These are phyloP conservation scores for Casuarina cunninghamiana DNA, from an alignment of 306 rosid genomes.

Conservation along the genomic window DNA sequence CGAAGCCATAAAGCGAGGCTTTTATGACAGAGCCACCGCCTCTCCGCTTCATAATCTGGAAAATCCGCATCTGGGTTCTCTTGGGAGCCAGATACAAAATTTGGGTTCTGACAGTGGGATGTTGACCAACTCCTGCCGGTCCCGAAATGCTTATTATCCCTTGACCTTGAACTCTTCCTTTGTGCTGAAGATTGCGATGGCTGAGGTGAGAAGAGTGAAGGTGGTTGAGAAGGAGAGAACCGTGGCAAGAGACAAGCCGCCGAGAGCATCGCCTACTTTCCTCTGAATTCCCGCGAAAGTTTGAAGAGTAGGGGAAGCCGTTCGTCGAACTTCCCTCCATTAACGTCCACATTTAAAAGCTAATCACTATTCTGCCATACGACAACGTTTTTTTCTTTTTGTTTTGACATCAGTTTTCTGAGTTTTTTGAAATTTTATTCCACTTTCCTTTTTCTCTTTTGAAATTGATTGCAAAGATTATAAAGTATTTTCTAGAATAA, in stretches of 20 bases:
- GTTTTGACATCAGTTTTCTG: too few species aligned
- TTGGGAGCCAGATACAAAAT: neutral
- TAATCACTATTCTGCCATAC: neutral
- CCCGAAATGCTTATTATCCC: neutral
- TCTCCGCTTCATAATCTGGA: slow-evolving; percentile 11
- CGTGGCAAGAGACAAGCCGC: slow-evolving; percentile 31
- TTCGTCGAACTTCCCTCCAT: neutral
- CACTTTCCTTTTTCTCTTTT: too few species aligned
- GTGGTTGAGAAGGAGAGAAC: slow-evolving; percentile 25
- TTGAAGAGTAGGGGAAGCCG: neutral
- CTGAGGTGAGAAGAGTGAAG: slow-evolving; percentile 20
- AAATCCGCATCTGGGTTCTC: slow-evolving; percentile 31
- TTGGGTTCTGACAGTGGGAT: neutral
- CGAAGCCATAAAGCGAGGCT: slow-evolving; percentile 68
- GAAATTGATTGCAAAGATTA: too few species aligned
- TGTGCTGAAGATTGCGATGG: slow-evolving; percentile 11
- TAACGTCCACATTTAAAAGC: neutral
- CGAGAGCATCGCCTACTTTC: slow-evolving; percentile 39
- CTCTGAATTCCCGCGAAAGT: slow-evolving; percentile 17
- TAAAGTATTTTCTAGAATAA: too few species aligned
- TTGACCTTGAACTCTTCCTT: slow-evolving; percentile 20
- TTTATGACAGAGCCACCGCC: slow-evolving; percentile 39
- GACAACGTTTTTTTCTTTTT: neutral
- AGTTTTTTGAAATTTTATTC: too few species aligned
- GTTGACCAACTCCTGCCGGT: neutral